Base-by-base conservation (phyloP, 306 rosid species). In the Sophora flavescens region DNA sequence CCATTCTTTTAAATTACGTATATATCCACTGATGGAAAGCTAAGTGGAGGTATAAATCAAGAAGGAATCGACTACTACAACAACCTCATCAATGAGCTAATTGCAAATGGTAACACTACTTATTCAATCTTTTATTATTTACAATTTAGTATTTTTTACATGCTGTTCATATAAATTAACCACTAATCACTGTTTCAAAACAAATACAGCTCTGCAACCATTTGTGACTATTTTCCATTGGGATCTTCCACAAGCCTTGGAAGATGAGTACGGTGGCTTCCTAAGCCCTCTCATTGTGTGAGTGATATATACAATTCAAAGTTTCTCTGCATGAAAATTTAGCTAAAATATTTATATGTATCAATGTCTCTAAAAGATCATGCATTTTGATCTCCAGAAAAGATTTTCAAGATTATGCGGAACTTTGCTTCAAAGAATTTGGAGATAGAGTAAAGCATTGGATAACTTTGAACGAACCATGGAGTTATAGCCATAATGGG, bases 201-300 rank as follows among this genome's bases (percentile, higher is more conserved):
- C 22, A 22, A 8, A 18, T 78, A 47, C 54, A 89, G 85, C 78
- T 70, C 18, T 86, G 1, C 54, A 75, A 47, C 89, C 89, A 10
- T 88, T 82, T 80, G 80, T 80, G 8, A 88, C 90, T 0, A 74
- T 86, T 52, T 89, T 82, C 18, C 91, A 89, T 26, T 85, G 93
- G 93, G 93, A 89, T 44, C 81, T 83, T 70, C 91, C 91, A 14
- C 93, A 89, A 9, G 3, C 84, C 22, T 64, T 89, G 62, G 81
- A 87, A 75, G 87, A 89, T 4, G 89, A 83, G 36, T 87, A 79
- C 60, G 84, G 81, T 22, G 91, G 93, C 10, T 87, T 89, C 65
- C 13, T 83, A 26, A 84, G 88, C 36, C 68, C 16, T 26, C 45
- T 73, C 4, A 61, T 87, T 50, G 89, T 83, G 93, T 85, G 80